phyloP scores from a whole-genome alignment of 2,329 filamentous ascomycete species.

The Penicillium sp. region DNA sequence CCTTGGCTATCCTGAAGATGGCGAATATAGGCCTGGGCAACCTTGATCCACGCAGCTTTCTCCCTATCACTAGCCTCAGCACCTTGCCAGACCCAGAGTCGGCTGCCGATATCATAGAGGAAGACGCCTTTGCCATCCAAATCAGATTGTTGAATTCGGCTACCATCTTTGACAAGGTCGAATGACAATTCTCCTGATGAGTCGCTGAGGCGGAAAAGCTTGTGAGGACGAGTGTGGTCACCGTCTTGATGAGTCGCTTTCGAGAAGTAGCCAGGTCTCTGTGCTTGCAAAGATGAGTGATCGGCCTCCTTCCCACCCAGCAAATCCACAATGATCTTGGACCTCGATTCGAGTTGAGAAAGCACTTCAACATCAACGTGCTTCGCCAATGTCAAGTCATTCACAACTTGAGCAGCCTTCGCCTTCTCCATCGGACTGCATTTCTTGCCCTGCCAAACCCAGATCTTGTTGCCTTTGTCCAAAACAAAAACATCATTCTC shows the following conservation, averaged over 20 bases:
- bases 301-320: slow-evolving; percentile 52
- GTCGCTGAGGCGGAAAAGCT: slow-evolving; percentile 64
- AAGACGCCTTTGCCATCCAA: slow-evolving; percentile 63
- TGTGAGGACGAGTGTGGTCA: slow-evolving; percentile 33
- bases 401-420: slow-evolving; percentile 66
- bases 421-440: slow-evolving; percentile 69
- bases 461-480: slow-evolving; percentile 64
- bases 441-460: slow-evolving; percentile 66
- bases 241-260: slow-evolving; percentile 17
- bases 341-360: slow-evolving; percentile 54
- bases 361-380: slow-evolving; percentile 65
- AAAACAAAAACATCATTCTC: slow-evolving; percentile 67
- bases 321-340: slow-evolving; percentile 56
- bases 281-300: slow-evolving; percentile 42
- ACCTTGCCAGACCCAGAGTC: slow-evolving; percentile 68
- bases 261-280: slow-evolving; percentile 35
- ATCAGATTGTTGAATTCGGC: slow-evolving; percentile 47
- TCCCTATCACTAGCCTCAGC: slow-evolving; percentile 57
- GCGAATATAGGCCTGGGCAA: slow-evolving; percentile 31
- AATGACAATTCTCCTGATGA: slow-evolving; percentile 59
- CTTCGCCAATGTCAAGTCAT: slow-evolving; percentile 58
- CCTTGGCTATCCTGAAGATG: slow-evolving; percentile 25
- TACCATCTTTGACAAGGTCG: slow-evolving; percentile 58
- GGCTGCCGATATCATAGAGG: slow-evolving; percentile 57
- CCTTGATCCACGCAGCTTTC: slow-evolving; percentile 56